Conservation (phyloP, 2,329 filamentous ascomycete genomes). For the Clonostachys sp. region DNA sequence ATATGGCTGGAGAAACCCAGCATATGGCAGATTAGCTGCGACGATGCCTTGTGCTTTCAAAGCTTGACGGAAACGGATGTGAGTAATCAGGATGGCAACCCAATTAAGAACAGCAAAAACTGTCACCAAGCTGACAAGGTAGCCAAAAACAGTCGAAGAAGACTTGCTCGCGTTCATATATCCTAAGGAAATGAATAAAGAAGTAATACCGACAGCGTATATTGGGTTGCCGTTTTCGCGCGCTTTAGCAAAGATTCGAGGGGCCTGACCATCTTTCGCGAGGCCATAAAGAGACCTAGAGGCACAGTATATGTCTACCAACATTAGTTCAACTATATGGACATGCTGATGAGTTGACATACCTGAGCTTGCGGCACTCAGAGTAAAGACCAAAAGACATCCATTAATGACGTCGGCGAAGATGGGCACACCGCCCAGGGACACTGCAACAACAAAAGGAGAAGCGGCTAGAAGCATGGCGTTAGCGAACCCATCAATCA, state of each 20-base stretch:
- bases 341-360: not conserved
- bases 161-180: constrained; percentile 32
- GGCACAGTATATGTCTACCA: constrained; percentile 44
- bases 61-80: constrained; percentile 29
- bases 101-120: constrained; percentile 38
- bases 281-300: constrained; percentile 40
- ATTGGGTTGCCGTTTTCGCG: constrained; percentile 32
- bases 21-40: constrained; percentile 26
- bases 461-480: constrained; percentile 5
- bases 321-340: not conserved
- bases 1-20: constrained; percentile 29
- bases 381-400: constrained; percentile 12
- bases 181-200: constrained; percentile 27
- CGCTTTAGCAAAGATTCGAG: constrained; percentile 22
- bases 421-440: constrained; percentile 8
- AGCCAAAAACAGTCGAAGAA: constrained; percentile 29
- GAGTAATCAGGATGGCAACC: constrained; percentile 31
- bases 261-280: constrained; percentile 32
- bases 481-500: not conserved
- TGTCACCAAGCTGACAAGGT: constrained; percentile 35
- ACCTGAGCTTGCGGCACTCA: constrained; percentile 39
- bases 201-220: constrained; percentile 26
- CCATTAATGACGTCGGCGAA: constrained; percentile 14
- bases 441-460: constrained; percentile 14
- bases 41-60: constrained; percentile 29